Base-by-base conservation (phyloP, 306 rosid genomes). In the Sicyos baderoa region DNA sequence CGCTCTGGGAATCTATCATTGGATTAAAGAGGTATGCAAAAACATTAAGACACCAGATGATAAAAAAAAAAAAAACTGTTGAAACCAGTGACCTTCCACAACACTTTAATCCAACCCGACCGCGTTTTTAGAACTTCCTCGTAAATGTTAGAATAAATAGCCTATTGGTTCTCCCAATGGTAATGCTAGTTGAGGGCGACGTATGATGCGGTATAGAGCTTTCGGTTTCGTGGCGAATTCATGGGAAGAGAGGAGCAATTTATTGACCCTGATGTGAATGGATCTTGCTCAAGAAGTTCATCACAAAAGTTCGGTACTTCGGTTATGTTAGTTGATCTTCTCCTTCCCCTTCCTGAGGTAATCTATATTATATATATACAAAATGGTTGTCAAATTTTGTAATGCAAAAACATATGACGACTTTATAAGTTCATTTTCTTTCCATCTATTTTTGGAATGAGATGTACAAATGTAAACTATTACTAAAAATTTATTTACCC, bases 1-100 rank as follows among this genome's bases (percentile, higher is more conserved):
- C 87, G 97, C 79, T 49, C 72, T 1, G 87, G 86, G 62, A 73
- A 86, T 80, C 80, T 89, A 17, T 88, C 91, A 51, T 66, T 88
- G 81, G 90, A 86, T 47, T 88, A 73, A 85, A 77, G 37, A 53
- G 35, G 59, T 72, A 35, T 4, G 47, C 60, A 69, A 29, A 19
- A n/a, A 52, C 60, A 52, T 51, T 52, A 69, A 25, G 7, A 67
- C 81, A 77, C 55, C 78, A 77, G 68, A 54, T 52, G 40, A 63
- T 76, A 18, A 44, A 9, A 25, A 23, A 23, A 23, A 18, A 44
- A 9, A 25, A 23, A 23, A 23, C 23, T 67, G 22, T 67, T 23
- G 71, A 67, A 47, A 48, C 53, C 71, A 67, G 6, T 48, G 27
- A 48, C 71, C 71, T 65, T 67, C 71, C 71, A 48, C 40, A 22